These are phyloP conservation scores for Globisporangium lucens DNA, from an alignment of 352 stramenopile species.

Conservation along the genomic window DNA sequence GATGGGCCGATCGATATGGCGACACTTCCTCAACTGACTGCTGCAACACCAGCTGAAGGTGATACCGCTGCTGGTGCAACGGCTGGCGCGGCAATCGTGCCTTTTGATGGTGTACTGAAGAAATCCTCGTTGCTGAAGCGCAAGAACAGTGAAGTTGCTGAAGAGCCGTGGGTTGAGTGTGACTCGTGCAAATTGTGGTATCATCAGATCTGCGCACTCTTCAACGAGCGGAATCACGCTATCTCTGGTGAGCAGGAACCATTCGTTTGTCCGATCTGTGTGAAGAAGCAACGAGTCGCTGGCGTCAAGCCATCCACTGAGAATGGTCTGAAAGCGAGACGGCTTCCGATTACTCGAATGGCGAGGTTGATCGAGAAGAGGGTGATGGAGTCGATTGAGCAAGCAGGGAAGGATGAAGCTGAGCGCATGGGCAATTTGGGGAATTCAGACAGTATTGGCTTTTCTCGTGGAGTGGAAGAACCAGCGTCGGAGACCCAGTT, in stretches of 20 bases:
- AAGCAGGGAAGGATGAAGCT: conserved; percentile 75
- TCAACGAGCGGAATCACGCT: conserved; percentile 98
- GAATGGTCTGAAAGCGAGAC: conserved; percentile 75
- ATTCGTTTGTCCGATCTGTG: conserved; percentile 86
- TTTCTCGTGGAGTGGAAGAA: conserved; percentile 57
- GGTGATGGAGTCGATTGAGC: conserved; percentile 69
- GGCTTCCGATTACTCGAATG: conserved; percentile 82
- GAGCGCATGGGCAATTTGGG: conserved; percentile 77
- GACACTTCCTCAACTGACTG: conserved; percentile 68
- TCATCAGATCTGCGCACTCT: conserved; percentile 99
- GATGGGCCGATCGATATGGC: conserved; percentile 91
- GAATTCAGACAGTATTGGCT: conserved; percentile 82
- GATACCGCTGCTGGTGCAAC: conserved; percentile 14
- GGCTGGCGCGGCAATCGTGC: conserved; percentile 21
- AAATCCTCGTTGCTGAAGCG: conserved; percentile 96
- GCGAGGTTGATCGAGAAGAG: conserved; percentile 80
- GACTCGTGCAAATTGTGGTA: conserved; percentile 98
- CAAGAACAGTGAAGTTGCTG: conserved; percentile 98
- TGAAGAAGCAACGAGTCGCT: conserved; percentile 75
- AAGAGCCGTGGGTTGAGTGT: conserved; percentile 98
- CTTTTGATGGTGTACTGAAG: conserved; percentile 76
- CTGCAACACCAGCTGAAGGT: conserved; percentile 47
- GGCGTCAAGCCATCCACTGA: conserved; percentile 77
- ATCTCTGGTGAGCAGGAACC: conserved; percentile 86
- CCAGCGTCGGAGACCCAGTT: conserved; percentile 78